phyloP scores from a whole-genome alignment of 805 yeast genomes.

The Starmerella lactis-condensi region DNA sequence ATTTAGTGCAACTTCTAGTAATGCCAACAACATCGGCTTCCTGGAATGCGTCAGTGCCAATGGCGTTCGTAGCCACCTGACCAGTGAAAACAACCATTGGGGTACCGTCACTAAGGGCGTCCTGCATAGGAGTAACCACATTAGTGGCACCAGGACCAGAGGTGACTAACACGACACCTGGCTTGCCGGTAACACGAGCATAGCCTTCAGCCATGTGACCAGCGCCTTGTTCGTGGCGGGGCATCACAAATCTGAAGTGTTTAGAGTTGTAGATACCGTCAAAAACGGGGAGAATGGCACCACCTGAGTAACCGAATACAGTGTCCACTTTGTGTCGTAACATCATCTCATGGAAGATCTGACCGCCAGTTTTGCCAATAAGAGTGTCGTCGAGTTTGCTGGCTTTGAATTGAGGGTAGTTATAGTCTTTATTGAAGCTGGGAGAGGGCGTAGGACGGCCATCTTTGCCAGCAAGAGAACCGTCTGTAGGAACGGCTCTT shows the following conservation, averaged over 20 bases:
- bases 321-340: constrained; percentile 87
- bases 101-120: constrained; percentile 91
- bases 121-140: constrained; percentile 96
- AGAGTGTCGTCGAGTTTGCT: constrained; percentile 39
- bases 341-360: constrained; percentile 98
- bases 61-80: constrained; percentile 87
- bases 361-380: constrained; percentile 95
- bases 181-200: constrained; percentile 86
- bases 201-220: constrained; percentile 99
- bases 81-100: constrained; percentile 95
- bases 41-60: constrained; percentile 98
- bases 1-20: constrained; percentile 91
- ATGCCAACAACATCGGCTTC: constrained; percentile 97
- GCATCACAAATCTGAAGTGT: constrained; percentile 74
- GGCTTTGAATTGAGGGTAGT: constrained; percentile 6
- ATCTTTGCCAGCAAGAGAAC: too few species aligned
- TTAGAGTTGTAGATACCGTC: constrained; percentile 90
- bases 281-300: constrained; percentile 93
- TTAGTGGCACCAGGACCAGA: constrained; percentile 99
- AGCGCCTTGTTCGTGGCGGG: constrained; percentile 97
- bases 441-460: constrained; percentile 23
- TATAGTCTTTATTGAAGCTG: constrained; percentile 19
- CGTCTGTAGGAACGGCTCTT: too few species aligned
- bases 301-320: constrained; percentile 95
- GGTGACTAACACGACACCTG: constrained; percentile 96